Evolutionary conservation across 2,329 filamentous ascomycete species (phyloP), one percentile per base, ranked within the genome.

Genomic region (Neocatenulostroma microsporum): DNA sequence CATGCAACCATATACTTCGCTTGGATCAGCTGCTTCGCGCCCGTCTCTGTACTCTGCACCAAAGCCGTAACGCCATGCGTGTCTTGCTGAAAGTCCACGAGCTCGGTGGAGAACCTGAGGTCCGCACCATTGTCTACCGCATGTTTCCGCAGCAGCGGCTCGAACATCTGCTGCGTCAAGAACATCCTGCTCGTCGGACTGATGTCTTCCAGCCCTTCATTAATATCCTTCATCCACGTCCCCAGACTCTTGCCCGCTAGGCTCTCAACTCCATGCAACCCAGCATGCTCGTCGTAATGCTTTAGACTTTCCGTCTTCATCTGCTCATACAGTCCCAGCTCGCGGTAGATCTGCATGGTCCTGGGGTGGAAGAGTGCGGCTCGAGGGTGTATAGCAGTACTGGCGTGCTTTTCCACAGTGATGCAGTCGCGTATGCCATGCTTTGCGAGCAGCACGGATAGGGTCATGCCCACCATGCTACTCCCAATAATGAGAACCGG

Each of bases 131-230:
- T 40, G 5, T 36, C 37, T 10, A 30, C 14, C 11, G 49, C 49
- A n/a, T 42, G 34, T n/a, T 39, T 24, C 7, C 47, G 38, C n/a
- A 51, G 38, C 14, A 51, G 34, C 9, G 49, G 47, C 36, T 51
- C 49, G 23, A 51, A 46, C 35, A 46, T 47, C n/a, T n/a, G n/a
- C 30, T 51, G 47, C 7, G 49, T 51, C 19, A 51, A 37, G 39
- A 49, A 51, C 21, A 51, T 30, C 13, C 49, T 24, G 12, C 31
- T 28, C 4, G 42, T 43, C 2, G 49, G 41, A 13, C 36, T 44
- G 12, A 50, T 40, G 12, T 45, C 34, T 13, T 49, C 47, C 13
- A 50, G 40, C 10, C 46, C 44, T 15, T 48, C 38, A 24, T 44
- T 48, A 13, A 48, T 37, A 31, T 48, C 46, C 32, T 44, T 36